phyloP scores from a whole-genome alignment of 768 basidiomycete species.

The Trametes villosa region DNA sequence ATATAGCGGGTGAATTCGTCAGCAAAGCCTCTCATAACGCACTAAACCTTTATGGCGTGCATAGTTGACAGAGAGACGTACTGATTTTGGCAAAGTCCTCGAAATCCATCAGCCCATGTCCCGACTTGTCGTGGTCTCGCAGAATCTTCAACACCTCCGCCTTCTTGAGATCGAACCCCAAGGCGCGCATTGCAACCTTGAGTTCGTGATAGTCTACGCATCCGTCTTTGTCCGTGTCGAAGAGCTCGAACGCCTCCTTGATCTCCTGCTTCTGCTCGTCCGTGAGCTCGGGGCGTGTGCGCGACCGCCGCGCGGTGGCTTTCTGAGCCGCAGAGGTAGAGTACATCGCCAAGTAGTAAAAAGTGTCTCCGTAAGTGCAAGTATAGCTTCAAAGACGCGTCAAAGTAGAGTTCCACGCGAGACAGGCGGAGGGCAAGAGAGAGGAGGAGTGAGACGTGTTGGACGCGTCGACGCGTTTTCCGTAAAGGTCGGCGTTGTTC shows the following conservation, averaged over 20 bases:
- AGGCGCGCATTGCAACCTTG: slow-evolving; percentile 97
- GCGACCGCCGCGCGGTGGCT: slow-evolving; percentile 67
- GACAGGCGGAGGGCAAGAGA: background rate
- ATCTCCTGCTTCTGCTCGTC: slow-evolving; percentile 96
- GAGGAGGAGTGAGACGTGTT: slow-evolving; percentile 9
- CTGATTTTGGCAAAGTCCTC: slow-evolving; percentile 95
- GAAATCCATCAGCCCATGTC: slow-evolving; percentile 84
- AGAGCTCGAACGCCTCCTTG: slow-evolving; percentile 98
- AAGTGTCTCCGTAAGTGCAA: no score
- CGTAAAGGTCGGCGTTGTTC: slow-evolving; percentile 1
- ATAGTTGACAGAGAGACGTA: slow-evolving; percentile 42
- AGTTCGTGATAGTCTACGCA: slow-evolving; percentile 97
- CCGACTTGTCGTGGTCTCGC: slow-evolving; percentile 86
- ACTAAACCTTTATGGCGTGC: no score
- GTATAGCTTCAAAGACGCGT: background rate
- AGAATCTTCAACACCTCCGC: slow-evolving; percentile 95
- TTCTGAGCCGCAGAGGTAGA: slow-evolving; percentile 66
- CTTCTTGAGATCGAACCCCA: slow-evolving; percentile 98
- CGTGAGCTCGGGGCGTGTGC: slow-evolving; percentile 79
- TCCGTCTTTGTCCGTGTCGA: slow-evolving; percentile 98
- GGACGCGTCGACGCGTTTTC: slow-evolving; percentile 18
- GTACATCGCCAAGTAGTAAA: slow-evolving; percentile 19
- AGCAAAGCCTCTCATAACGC: background rate
- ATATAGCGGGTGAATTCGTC: background rate
- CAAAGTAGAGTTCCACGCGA: background rate